phyloP scores from a whole-genome alignment of 108 stramenopile genomes.

The Cyclostephanos tholiformis region DNA sequence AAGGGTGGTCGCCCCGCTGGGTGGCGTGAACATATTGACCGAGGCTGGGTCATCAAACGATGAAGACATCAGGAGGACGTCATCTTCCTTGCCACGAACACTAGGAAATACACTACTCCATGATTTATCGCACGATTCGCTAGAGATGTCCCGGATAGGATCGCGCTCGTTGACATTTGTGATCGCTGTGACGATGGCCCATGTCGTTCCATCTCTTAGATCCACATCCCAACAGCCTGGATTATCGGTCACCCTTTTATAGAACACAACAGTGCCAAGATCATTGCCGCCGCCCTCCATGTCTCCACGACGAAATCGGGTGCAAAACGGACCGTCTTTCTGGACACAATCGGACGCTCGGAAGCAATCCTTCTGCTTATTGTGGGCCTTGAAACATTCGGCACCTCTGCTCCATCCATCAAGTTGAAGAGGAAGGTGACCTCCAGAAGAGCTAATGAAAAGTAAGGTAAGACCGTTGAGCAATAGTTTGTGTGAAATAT shows the following conservation, averaged over 20 bases:
- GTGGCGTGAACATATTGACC: constrained; percentile 25
- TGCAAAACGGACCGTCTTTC: constrained; percentile 38
- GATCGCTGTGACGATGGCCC: constrained; percentile 46
- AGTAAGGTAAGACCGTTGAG: neutral
- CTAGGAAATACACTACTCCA: constrained; percentile 35
- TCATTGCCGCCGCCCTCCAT: constrained; percentile 35
- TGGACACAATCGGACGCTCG: constrained; percentile 32
- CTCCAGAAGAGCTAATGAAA: constrained; percentile 29
- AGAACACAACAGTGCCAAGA: constrained; percentile 44
- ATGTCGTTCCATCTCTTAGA: constrained; percentile 29
- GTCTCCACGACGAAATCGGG: constrained; percentile 8
- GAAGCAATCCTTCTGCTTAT: constrained; percentile 34
- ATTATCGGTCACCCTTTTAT: constrained; percentile 37
- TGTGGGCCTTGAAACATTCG: constrained; percentile 45
- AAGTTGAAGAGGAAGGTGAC: constrained; percentile 31
- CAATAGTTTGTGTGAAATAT: neutral
- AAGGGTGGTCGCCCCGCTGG: constrained; percentile 27
- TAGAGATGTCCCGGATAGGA: constrained; percentile 32
- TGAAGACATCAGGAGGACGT: constrained; percentile 37
- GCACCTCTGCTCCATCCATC: constrained; percentile 38
- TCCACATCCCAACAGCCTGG: constrained; percentile 39
- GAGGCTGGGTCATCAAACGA: constrained; percentile 45
- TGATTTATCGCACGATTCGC: constrained; percentile 37
- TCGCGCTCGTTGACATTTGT: constrained; percentile 27
- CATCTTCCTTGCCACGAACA: constrained; percentile 40